These are phyloP conservation scores for Penicillium tannophilum DNA, from an alignment of 495 filamentous ascomycete genomes.

Conservation along the genomic window DNA sequence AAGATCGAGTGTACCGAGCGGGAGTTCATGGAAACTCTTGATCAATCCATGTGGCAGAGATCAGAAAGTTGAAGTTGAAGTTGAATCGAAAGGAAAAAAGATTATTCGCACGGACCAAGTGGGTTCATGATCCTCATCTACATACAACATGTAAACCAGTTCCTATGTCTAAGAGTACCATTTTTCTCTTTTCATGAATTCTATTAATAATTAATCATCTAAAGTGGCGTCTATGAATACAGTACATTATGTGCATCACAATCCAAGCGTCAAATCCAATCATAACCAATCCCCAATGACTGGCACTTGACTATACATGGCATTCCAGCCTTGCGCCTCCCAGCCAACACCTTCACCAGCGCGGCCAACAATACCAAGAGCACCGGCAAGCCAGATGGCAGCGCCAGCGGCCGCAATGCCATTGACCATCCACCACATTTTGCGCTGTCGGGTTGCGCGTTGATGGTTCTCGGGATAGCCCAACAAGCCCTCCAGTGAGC, in stretches of 20 bases:
- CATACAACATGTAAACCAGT: not conserved
- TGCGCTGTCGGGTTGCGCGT: constrained; percentile 48
- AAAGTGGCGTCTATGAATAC: constrained; percentile 3
- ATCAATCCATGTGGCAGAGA: not conserved
- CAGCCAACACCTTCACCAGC: constrained; percentile 73
- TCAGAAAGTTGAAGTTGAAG: constrained; percentile 10
- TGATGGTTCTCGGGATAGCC: constrained; percentile 41
- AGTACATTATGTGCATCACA: constrained; percentile 16
- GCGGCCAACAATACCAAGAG: constrained; percentile 73
- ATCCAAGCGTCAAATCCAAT: constrained; percentile 7
- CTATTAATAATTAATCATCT: constrained; percentile 10
- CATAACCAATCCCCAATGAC: constrained; percentile 54
- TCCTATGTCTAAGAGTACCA: not conserved
- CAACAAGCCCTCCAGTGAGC: constrained; percentile 40
- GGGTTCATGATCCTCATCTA: not conserved
- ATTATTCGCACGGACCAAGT: constrained; percentile 26
- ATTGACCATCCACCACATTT: constrained; percentile 71
- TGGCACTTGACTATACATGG: constrained; percentile 59
- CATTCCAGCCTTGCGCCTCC: constrained; percentile 78
- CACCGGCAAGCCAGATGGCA: constrained; percentile 76
- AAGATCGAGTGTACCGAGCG: constrained; percentile 7
- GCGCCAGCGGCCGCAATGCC: constrained; percentile 57
- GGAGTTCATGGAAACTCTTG: constrained; percentile 17
- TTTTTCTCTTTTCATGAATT: not conserved
- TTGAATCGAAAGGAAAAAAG: constrained; percentile 16